Percentiles rank a stretch among this genome's conserved stretches.
phyloP scores from a whole-genome alignment of 805 yeast genomes.

The Candida wancherniae region DNA sequence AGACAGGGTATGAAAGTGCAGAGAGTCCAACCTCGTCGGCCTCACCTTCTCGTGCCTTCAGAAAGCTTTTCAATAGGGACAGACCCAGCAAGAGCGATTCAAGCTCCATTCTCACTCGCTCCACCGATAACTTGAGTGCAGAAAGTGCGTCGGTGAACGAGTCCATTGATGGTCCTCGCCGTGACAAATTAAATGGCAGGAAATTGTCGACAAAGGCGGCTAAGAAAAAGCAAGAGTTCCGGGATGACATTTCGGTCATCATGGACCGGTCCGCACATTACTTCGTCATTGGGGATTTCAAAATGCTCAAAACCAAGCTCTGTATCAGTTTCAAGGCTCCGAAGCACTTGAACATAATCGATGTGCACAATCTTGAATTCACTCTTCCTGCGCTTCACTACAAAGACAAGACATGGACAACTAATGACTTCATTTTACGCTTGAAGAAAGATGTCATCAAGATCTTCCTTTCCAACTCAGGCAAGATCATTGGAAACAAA shows the following conservation, averaged over 20 bases:
- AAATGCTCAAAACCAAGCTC: constrained; percentile 35
- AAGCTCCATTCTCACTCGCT: constrained; percentile 1
- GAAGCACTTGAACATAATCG: constrained; percentile 62
- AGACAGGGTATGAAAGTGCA: constrained; percentile 13
- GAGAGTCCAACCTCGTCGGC: constrained; percentile 13
- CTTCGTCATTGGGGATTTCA: constrained; percentile 35
- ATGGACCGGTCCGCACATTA: constrained; percentile 40
- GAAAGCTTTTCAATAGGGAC: constrained; percentile 3
- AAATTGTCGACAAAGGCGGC: not conserved
- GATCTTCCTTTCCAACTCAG: constrained; percentile 60
- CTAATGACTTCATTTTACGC: constrained; percentile 58
- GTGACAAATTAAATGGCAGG: not conserved
- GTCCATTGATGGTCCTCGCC: not conserved
- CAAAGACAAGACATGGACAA: constrained; percentile 64
- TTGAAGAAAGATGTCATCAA: constrained; percentile 61
- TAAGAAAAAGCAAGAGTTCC: not conserved
- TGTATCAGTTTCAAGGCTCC: constrained; percentile 74
- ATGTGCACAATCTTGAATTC: constrained; percentile 70
- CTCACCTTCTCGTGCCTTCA: constrained; percentile 5
- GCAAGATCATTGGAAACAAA: constrained; percentile 75
- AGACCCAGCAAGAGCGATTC: constrained; percentile 2
- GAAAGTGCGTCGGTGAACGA: constrained; percentile 2
- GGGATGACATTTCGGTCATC: constrained; percentile 37
- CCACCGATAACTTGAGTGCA: constrained; percentile 2
- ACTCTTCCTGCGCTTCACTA: constrained; percentile 51